Evolutionary conservation across 768 basidiomycete genomes (phyloP), one percentile per base, ranked within the genome.

Genomic region (Auriscalpium microsporum): DNA sequence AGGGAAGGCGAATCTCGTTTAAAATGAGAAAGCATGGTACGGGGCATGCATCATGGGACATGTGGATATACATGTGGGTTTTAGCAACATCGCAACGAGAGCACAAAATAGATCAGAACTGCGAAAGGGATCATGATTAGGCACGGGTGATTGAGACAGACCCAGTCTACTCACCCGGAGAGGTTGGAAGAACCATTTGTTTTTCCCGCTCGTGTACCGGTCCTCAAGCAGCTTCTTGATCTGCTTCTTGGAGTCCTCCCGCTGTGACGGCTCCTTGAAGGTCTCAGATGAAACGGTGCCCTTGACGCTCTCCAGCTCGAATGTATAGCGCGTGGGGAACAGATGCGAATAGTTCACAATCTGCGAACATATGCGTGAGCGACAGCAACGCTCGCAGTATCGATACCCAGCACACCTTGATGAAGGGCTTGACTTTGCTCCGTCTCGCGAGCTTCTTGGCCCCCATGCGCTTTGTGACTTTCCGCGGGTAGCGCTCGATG

Each of bases 391-490:
- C 44, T 42, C 11, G 44, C 4, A 16, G 28, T 13, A 9, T 33
- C 48, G 35, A 36, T 4, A 17, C 42, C 11, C 16, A 28, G 72
- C 80, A 64, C 64, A 93, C 94, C 84, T 99, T 98, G 82, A 99
- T 93, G 75, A 99, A 99, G 63, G 96, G 96, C 83, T 99, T 99
- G 74, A 99, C 87, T 76, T 94, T 95, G 77, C 85, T 93, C 77
- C 96, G 81, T 76, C 79, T 81, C 63, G 87, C 82, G 63, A 98
- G 72, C 72, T 90, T 92, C 82, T 96, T 98, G 72, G 90, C 84
- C 62, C 95, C 91, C 95, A 98, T 98, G 62, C 89, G 86, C 70
- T 87, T 88, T 63, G 92, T 96, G 64, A 98, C 95, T 78, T 98
- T 98, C 70, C 89, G 79, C 16, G 96, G 96, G 84, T 96, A 97